Evolutionary conservation across 1,139 yeast species (phyloP), one percentile per base, ranked within the genome.

Genomic region (Protomyces gravidus): DNA sequence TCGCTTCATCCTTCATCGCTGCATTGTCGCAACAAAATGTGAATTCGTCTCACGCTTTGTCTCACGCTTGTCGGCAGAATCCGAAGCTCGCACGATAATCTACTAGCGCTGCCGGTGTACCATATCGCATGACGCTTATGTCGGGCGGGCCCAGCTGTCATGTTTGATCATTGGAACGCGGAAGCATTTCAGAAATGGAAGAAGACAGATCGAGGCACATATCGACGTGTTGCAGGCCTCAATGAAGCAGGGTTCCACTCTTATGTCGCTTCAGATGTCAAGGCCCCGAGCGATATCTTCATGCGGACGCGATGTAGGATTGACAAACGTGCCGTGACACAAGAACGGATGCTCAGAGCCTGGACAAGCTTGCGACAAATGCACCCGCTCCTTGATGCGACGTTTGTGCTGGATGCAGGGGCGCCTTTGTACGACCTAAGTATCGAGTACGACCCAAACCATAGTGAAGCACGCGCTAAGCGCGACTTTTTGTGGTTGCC

Each of bases 241-340:
- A 53, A 53, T 46, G 58, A 53, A 15, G 39, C 30, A 5, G 50
- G 36, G n/a, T 53, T 53, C 46, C 48, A 53, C 17, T 45, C 25
- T 25, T 53, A 53, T 23, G 58, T 45, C n/a, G 17, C 27, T 5
- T 53, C 58, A 7, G 40, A 32, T 17, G n/a, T 11, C 25, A 53
- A 32, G 25, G 58, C 58, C 5, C 58, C 58, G 5, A 46, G 58
- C 15, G 58, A 53, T 23, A 28, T 30, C 13, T 32, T 53, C 26
- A 32, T 42, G 21, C 36, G 58, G 33, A 46, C 36, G 9, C 13
- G 32, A 7, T 27, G 40, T 5, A 15, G 21, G 6, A 4, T 26
- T 13, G 49, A 36, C 15, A 9, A 19, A 11, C 23, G 19, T 19
- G 23, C 9, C 13, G 11, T 42, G 19, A 42, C 42, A 19, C 25